These are phyloP conservation scores for Pseudevernia furfuracea DNA, from an alignment of 495 filamentous ascomycete genomes.

Conservation along the genomic window DNA sequence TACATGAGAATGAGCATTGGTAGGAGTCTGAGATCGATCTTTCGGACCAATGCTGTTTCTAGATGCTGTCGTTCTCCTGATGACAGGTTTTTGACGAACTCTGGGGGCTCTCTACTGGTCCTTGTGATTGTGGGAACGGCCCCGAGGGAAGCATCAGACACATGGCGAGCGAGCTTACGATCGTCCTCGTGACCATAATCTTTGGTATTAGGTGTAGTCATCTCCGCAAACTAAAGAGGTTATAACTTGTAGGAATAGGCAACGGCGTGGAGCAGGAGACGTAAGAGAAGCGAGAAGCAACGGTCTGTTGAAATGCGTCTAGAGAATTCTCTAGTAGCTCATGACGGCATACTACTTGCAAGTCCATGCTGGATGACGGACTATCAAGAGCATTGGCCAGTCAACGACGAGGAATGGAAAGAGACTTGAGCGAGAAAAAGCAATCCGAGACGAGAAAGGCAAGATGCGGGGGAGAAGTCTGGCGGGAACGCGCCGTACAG, in stretches of 20 bases:
- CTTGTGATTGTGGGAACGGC: background rate
- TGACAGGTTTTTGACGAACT: slow-evolving; percentile 43
- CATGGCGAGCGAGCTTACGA: slow-evolving; percentile 8
- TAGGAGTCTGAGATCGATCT: slow-evolving; percentile 56
- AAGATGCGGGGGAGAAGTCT: background rate
- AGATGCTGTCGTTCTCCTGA: slow-evolving; percentile 42
- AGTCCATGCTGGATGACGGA: background rate
- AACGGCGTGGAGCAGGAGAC: background rate
- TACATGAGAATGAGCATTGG: slow-evolving; percentile 66
- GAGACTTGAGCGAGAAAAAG: slow-evolving; percentile 6
- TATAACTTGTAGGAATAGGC: background rate
- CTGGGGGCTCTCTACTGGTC: slow-evolving; percentile 35
- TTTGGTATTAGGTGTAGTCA: background rate
- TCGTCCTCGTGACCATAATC: background rate
- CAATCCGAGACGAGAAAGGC: background rate
- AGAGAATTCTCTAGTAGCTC: background rate
- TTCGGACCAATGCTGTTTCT: slow-evolving; percentile 49
- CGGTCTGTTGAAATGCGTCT: background rate
- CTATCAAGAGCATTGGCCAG: background rate
- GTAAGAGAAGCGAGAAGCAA: background rate
- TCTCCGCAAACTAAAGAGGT: background rate
- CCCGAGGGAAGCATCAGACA: slow-evolving; percentile 9
- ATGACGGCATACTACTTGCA: slow-evolving; percentile 10
- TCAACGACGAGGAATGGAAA: slow-evolving; percentile 9
- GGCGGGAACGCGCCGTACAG: background rate